Evolutionary conservation across 129 eudicot genomes (phyloP).

Genomic region (Daucus carota): DH1_v3.0 NC_030382.2:50322501-50323000

Average conservation of each 20-base stretch:
- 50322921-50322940: conserved; percentile 79
- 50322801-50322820: conserved; percentile 60
- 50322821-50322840: conserved; percentile 63
- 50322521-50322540: background rate
- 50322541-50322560: background rate
- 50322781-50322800: conserved; percentile 77
- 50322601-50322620: background rate
- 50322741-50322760: conserved; percentile 92
- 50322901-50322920: conserved; percentile 98
- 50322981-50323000: conserved; percentile 92
- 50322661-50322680: background rate
- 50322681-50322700: background rate
- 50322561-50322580: background rate
- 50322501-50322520: too few relatives aligned
- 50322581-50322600: background rate
- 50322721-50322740: conserved; percentile 32
- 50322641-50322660: background rate
- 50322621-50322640: background rate
- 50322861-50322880: conserved; percentile 99
- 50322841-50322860: conserved; percentile 89
- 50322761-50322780: conserved; percentile 88
- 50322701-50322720: background rate
- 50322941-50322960: conserved; percentile 61
- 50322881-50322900: conserved; percentile 92
- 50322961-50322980: conserved; percentile 85